Conservation (phyloP, 257 asterid genomes). For the Apocynum venetum region DNA sequence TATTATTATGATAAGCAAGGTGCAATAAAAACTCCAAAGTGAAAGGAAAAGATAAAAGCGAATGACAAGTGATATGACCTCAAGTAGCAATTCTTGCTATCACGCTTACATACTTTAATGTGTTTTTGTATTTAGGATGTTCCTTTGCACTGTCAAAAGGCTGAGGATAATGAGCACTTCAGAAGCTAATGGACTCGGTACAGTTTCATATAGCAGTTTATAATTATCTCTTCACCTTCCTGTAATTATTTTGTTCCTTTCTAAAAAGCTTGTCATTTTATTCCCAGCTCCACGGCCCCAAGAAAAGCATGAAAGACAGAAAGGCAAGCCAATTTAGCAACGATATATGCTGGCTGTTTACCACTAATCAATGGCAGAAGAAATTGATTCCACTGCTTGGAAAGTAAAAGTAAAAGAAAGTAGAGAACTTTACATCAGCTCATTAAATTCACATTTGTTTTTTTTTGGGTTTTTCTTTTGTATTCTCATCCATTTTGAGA, state of each 20-base stretch:
- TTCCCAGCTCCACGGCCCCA: constrained; percentile 16
- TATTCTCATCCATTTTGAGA: constrained; percentile 9
- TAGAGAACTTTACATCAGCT: constrained; percentile 2
- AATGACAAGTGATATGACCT: neutral
- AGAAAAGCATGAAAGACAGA: constrained; percentile 18
- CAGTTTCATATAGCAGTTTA: constrained; percentile 16
- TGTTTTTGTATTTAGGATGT: constrained; percentile 50
- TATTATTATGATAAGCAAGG: neutral
- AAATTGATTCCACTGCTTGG: neutral
- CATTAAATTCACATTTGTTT: neutral
- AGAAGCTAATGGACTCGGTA: constrained; percentile 79
- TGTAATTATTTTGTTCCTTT: neutral
- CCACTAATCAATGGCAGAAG: constrained; percentile 7
- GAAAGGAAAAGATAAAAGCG: neutral
- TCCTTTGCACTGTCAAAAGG: constrained; percentile 69
- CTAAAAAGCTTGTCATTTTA: neutral
- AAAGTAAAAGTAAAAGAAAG: neutral
- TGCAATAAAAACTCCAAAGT: neutral
- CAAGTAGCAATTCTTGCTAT: neutral
- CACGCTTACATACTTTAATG: neutral
- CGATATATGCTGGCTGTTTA: neutral
- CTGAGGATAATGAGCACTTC: constrained; percentile 80
- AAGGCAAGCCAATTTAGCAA: constrained; percentile 15
- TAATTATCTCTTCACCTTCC: neutral
- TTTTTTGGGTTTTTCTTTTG: neutral